Evolutionary conservation across 495 filamentous ascomycete genomes (phyloP).

Genomic region (Xylaria curta): DNA sequence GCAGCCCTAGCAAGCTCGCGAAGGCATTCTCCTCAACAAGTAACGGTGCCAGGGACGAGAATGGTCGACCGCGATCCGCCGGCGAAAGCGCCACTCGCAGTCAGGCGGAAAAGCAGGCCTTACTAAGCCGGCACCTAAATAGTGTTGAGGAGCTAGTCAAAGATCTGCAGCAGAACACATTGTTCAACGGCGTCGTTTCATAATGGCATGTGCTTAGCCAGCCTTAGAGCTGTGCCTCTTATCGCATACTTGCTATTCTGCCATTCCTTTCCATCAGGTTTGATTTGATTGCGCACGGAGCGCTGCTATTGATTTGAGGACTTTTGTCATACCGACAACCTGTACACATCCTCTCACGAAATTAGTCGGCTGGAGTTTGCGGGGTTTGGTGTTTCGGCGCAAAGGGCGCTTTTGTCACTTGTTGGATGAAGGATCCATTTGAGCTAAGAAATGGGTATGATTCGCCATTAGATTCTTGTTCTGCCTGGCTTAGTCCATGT

Average conservation of each 20-base stretch:
- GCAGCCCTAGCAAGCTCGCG: constrained; percentile 74
- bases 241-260: neutral
- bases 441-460: neutral
- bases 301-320: constrained; percentile 8
- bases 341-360: constrained; percentile 22
- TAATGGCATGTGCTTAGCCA: neutral
- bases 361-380: neutral
- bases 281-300: neutral
- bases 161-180: constrained; percentile 82
- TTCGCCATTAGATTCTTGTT: neutral
- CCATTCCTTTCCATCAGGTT: neutral
- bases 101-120: constrained; percentile 85
- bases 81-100: constrained; percentile 62
- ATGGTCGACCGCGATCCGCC: constrained; percentile 44
- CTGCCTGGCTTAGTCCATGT: neutral
- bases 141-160: constrained; percentile 92
- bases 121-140: constrained; percentile 80
- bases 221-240: neutral
- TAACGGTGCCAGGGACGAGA: constrained; percentile 46
- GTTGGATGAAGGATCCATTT: neutral
- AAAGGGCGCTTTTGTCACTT: constrained; percentile 1
- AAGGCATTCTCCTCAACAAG: constrained; percentile 50
- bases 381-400: constrained; percentile 17
- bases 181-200: constrained; percentile 62
- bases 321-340: neutral